These are phyloP conservation scores for Pseudogymnoascus sp. DNA, from an alignment of 2,329 filamentous ascomycete genomes.

Conservation along the genomic window DNA sequence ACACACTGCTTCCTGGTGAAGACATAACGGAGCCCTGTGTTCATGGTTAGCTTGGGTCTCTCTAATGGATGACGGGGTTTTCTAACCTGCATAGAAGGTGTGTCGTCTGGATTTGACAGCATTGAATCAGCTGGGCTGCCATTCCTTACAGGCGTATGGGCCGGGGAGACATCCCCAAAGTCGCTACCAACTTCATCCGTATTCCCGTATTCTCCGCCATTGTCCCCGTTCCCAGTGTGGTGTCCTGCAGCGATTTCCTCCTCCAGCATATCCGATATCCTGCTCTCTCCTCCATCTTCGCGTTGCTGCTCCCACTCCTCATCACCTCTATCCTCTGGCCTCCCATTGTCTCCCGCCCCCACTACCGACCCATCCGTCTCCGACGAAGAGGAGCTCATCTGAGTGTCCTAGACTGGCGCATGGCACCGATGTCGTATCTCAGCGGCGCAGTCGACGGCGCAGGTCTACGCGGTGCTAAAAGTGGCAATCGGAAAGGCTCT, in stretches of 20 bases:
- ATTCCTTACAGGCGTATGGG: conserved; percentile 45
- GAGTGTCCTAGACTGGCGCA: conserved; percentile 34
- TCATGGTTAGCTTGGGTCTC: conserved; percentile 24
- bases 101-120: conserved; percentile 71
- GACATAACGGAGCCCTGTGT: conserved; percentile 53
- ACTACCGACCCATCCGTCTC: conserved; percentile 48
- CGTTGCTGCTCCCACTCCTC: conserved; percentile 19
- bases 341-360: conserved; percentile 42
- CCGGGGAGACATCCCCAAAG: conserved; percentile 48
- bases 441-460: conserved; percentile 12
- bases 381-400: conserved; percentile 63
- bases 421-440: conserved; percentile 22
- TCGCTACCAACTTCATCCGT: conserved; percentile 35
- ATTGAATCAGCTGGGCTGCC: conserved; percentile 63
- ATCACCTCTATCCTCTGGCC: conserved; percentile 19
- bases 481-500: neutral
- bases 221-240: conserved; percentile 25
- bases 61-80: conserved; percentile 11
- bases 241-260: conserved; percentile 27
- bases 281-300: conserved; percentile 36
- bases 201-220: conserved; percentile 28
- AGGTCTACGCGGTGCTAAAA: neutral
- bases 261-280: conserved; percentile 31
- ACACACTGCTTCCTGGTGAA: conserved; percentile 66
- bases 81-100: conserved; percentile 71